Evolutionary conservation across 2,329 filamentous ascomycete species (phyloP), one percentile per base, ranked within the genome.

Genomic region (Ophiostoma novo-ulmi): DNA sequence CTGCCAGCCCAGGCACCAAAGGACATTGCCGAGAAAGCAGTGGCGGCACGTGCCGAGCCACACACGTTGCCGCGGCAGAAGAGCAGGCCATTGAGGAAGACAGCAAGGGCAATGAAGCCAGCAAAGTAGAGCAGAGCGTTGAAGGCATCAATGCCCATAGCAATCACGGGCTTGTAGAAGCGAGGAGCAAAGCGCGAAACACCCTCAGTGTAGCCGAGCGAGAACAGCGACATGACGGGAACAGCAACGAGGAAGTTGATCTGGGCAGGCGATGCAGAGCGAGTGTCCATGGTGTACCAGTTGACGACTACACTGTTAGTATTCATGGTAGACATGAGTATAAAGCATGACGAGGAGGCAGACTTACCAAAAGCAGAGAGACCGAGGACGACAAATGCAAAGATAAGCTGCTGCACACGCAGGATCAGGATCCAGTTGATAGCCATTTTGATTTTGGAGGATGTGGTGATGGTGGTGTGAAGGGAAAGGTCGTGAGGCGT

Each of bases 21-120:
- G 72, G 82, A 80, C 70, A 85, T 80, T 14, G 85, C 83, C 22
- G 85, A 82, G 68, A 88, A 82, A 61, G 83, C 84, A n/a, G 84
- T 82, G 72, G 84, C 82, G 63, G 85, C 85, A 26, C 84, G 83
- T 58, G 85, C 85, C 14, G 84, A 82, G 35, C 80, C 80, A 79
- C 87, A 89, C 36, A 88, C 84, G 52, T 79, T 80, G 61, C 87
- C 87, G 38, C 81, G 80, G 78, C 87, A 89, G 79, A 87, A 86
- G 70, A 84, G 78, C 68, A 89, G 80, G 69, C 80, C 79, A 76
- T 81, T 80, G 73, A 89, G 82, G 78, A 87, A 88, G 73, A 85
- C 82, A 63, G 85, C 80, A 26, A 88, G 81, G 11, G 85, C 85
- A 74, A 87, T 81, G 79, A 88, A 88, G 70, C 86, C 86, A 26